Evolutionary conservation across 108 stramenopile species (phyloP).

Genomic region (Discostella stelligeroides): DNA sequence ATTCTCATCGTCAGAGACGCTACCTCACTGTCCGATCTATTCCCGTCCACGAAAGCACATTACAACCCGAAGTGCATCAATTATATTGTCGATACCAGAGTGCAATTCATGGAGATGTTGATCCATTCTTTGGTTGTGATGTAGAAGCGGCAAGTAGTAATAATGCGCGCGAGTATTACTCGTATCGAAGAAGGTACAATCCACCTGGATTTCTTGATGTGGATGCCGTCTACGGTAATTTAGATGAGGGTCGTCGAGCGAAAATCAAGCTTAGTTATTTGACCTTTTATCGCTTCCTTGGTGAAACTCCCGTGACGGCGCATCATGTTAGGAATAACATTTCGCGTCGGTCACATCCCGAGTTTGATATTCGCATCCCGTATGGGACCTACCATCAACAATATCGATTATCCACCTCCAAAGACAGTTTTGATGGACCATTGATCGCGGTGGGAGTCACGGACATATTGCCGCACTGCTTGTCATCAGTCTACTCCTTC

Average conservation of each 20-base stretch:
- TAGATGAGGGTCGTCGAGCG: conserved; percentile 33
- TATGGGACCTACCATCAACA: conserved; percentile 90
- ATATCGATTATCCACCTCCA: conserved; percentile 70
- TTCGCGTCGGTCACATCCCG: conserved; percentile 1
- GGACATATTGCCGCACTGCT: conserved; percentile 89
- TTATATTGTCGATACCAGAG: conserved; percentile 74
- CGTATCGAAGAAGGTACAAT: conserved; percentile 16
- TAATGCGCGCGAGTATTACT: conserved; percentile 26
- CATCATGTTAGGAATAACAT: not conserved
- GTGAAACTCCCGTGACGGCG: conserved; percentile 65
- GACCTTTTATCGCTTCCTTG: conserved; percentile 74
- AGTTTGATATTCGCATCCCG: conserved; percentile 36
- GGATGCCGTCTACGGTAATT: conserved; percentile 52
- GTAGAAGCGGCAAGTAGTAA: conserved; percentile 3
- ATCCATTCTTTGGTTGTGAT: conserved; percentile 54
- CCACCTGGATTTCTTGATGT: conserved; percentile 38
- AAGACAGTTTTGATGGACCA: conserved; percentile 53
- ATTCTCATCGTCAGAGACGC: conserved; percentile 32
- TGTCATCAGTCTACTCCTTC: conserved; percentile 95
- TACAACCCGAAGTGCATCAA: conserved; percentile 76
- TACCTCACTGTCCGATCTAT: conserved; percentile 60
- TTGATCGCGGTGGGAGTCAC: conserved; percentile 93
- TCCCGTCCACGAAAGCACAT: conserved; percentile 65
- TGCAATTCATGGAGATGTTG: conserved; percentile 72
- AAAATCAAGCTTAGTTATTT: conserved; percentile 42